Evolutionary conservation across 495 filamentous ascomycete genomes (phyloP), one percentile per base, ranked within the genome.

Genomic region (Lophiotrema nucula): DNA sequence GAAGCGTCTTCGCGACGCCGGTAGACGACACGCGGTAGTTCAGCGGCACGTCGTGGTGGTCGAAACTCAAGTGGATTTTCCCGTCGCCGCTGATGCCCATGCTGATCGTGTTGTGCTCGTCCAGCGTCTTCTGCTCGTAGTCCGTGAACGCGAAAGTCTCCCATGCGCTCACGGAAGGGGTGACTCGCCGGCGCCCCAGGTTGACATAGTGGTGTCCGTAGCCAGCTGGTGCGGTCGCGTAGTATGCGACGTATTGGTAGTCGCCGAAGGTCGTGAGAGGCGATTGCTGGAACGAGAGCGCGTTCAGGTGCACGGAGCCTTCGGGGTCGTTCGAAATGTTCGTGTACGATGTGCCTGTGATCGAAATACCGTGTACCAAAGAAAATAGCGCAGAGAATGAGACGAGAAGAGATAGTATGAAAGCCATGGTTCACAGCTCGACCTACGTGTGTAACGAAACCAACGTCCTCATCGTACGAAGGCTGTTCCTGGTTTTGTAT

Each of bases 51-150:
- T 58, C 55, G 31, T 58, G 55, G 25, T 58, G 55, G 18, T 58
- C 55, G 27, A 58, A 58, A 27, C 55, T 58, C 16, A 58, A 23
- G 24, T 53, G 56, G 10, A 60, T 53, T 18, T 43, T 53, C n/a
- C 56, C 56, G 23, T 60, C 48, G 11, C 48, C 56, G 18, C 48
- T 47, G n/a, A 60, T 60, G 3, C 56, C 56, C 23, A 60, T 8
- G 42, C 48, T 53, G 37, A 60, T 60, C 1, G 56, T 60, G 49
- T 60, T 60, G 49, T 60, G 56, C 24, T 60, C 56, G 25, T 60
- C 56, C 27, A 60, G 41, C 13, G 47, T 60, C 48, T 28, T 60
- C 24, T 60, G 56, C 42, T 60, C 56, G 31, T 60, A 60, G 43
- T 60, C 56, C 6, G 49, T 53, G 31, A 60, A 60, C 1, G 56